Conservation (phyloP, 2,329 filamentous ascomycete species). For the Epicoccum nigrum region DNA sequence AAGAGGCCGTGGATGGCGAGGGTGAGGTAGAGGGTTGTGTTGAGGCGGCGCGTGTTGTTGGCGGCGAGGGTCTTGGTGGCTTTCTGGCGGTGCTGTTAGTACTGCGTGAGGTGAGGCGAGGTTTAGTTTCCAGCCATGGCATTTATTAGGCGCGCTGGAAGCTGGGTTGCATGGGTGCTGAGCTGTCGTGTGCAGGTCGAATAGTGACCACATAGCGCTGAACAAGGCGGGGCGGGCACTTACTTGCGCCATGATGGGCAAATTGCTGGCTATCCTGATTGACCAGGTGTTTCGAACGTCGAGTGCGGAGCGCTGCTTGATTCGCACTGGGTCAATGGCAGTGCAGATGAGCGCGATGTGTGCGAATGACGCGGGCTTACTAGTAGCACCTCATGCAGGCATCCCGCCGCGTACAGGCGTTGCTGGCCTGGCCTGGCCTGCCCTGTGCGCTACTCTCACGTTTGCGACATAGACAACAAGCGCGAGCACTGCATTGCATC, state of each 20-base stretch:
- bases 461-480: conserved; percentile 31
- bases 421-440: conserved; percentile 8
- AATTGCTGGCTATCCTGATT: neutral
- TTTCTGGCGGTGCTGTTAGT: conserved; percentile 48
- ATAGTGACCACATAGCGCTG: neutral
- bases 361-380: conserved; percentile 21
- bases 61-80: conserved; percentile 69
- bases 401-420: conserved; percentile 4
- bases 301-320: neutral
- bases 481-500: conserved; percentile 28
- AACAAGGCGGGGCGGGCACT: neutral
- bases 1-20: conserved; percentile 75
- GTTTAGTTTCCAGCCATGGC: neutral
- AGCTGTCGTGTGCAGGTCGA: neutral
- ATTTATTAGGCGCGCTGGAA: neutral
- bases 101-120: neutral
- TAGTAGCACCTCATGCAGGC: conserved; percentile 1
- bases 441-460: conserved; percentile 23
- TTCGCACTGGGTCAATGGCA: conserved; percentile 2
- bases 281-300: neutral
- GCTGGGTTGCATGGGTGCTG: neutral
- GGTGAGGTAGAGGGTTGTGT: conserved; percentile 80
- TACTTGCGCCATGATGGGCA: conserved; percentile 35
- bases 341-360: conserved; percentile 8
- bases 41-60: conserved; percentile 77